Conservation (phyloP, 306 rosid genomes). For the Boehmeria nivea region DNA sequence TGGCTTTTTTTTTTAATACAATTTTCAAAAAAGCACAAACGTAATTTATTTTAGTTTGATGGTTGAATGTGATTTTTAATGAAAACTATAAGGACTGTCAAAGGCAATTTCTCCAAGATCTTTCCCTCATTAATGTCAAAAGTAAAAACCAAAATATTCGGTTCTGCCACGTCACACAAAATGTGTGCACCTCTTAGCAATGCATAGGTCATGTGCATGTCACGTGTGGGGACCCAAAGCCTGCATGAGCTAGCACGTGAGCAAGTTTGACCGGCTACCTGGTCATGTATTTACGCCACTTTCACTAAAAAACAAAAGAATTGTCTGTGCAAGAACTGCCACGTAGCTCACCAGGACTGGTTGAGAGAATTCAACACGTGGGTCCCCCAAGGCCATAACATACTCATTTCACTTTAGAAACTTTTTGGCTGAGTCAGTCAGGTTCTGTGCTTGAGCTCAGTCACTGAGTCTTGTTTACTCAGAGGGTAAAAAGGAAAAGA, state of each 20-base stretch:
- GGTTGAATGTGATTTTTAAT: no score
- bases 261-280: slow-evolving; percentile 10
- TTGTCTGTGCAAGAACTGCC: neutral
- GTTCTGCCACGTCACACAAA: neutral
- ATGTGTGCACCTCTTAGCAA: neutral
- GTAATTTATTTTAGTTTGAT: no score
- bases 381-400: slow-evolving; percentile 14
- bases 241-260: slow-evolving; percentile 23
- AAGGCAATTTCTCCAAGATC: no score
- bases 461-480: neutral
- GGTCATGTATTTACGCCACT: no score
- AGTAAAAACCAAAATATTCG: no score
- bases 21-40: no score
- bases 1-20: no score
- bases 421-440: neutral
- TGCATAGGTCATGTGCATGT: slow-evolving; percentile 3
- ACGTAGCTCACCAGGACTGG: slow-evolving; percentile 11
- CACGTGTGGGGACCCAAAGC: slow-evolving; percentile 22
- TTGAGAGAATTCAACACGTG: slow-evolving; percentile 13
- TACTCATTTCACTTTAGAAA: slow-evolving; percentile 21
- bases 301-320: neutral
- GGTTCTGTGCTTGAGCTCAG: neutral
- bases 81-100: no score
- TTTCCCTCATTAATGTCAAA: neutral
- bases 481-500: neutral